Percentiles rank a stretch among this genome's conserved stretches.
These are phyloP conservation scores for Linaria vulgaris DNA, from an alignment of 257 asterid genomes.

Conservation along the genomic window DNA sequence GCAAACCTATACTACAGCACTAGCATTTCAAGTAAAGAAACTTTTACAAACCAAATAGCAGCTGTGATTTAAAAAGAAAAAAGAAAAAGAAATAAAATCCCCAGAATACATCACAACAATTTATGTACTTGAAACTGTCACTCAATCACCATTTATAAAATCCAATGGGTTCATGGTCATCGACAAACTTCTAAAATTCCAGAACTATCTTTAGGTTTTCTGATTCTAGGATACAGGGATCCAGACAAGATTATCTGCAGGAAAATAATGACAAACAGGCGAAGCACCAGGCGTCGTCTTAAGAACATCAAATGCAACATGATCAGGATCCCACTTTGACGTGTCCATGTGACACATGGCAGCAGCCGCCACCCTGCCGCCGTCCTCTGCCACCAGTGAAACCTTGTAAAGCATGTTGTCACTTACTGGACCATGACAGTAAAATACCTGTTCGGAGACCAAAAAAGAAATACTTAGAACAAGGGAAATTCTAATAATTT, in stretches of 20 bases:
- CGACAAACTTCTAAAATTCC: no score
- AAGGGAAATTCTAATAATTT: no score
- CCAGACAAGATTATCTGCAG: conserved; percentile 72
- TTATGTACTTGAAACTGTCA: no score
- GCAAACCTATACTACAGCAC: no score
- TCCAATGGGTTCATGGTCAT: neutral
- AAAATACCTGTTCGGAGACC: conserved; percentile 25
- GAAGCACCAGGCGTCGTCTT: conserved; percentile 55
- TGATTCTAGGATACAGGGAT: conserved; percentile 32
- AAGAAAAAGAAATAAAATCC: no score
- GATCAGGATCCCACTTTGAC: conserved; percentile 64
- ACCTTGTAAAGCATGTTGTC: conserved; percentile 57
- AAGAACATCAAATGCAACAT: conserved; percentile 62
- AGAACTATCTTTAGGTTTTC: no score
- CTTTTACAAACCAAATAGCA: neutral
- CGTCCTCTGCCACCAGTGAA: conserved; percentile 56
- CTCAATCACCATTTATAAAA: neutral
- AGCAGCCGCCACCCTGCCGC: conserved; percentile 58
- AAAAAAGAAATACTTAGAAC: no score
- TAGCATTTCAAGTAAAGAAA: neutral
- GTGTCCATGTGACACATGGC: conserved; percentile 88
- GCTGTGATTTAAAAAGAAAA: no score
- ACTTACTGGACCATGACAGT: conserved; percentile 65
- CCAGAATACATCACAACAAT: no score
- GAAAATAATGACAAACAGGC: conserved; percentile 84